Percentiles rank a stretch among this genome's conserved stretches.
Conservation (phyloP, 441 rosid genomes). For the Erodium texanum region DNA sequence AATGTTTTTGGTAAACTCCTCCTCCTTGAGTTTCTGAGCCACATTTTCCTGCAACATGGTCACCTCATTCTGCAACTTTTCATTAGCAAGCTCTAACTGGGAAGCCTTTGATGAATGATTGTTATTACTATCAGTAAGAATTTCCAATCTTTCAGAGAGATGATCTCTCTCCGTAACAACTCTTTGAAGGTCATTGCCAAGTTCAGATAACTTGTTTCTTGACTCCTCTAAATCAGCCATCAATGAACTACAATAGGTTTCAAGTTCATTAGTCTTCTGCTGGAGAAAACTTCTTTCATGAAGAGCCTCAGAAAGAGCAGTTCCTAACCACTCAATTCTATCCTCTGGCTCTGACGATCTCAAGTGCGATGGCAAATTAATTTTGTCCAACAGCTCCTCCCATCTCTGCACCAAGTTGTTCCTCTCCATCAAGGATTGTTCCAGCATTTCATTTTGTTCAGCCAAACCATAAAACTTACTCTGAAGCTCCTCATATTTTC, state of each 20-base stretch:
- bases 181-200: conserved; percentile 48
- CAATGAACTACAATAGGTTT: conserved; percentile 51
- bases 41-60: conserved; percentile 47
- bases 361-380: conserved; percentile 68
- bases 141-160: conserved; percentile 59
- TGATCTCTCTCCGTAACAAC: conserved; percentile 43
- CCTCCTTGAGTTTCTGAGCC: conserved; percentile 44
- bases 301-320: conserved; percentile 60
- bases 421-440: conserved; percentile 93
- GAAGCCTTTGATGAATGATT: conserved; percentile 34
- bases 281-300: conserved; percentile 52
- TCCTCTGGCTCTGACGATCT: conserved; percentile 70
- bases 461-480: conserved; percentile 92
- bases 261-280: conserved; percentile 59
- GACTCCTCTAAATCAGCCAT: conserved; percentile 69
- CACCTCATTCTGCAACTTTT: conserved; percentile 44
- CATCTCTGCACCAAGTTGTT: conserved; percentile 82
- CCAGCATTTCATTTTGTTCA: conserved; percentile 99
- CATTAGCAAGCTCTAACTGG: conserved; percentile 53
- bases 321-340: conserved; percentile 84
- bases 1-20: conserved; percentile 36
- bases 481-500: conserved; percentile 88
- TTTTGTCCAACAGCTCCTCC: conserved; percentile 76
- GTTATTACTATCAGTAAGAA: conserved; percentile 38
- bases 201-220: conserved; percentile 38